Percentiles rank a stretch among this genome's conserved stretches.
phyloP scores from a whole-genome alignment of 192 early-diverging fungal species.

The Entophlyctis luteolus region DNA sequence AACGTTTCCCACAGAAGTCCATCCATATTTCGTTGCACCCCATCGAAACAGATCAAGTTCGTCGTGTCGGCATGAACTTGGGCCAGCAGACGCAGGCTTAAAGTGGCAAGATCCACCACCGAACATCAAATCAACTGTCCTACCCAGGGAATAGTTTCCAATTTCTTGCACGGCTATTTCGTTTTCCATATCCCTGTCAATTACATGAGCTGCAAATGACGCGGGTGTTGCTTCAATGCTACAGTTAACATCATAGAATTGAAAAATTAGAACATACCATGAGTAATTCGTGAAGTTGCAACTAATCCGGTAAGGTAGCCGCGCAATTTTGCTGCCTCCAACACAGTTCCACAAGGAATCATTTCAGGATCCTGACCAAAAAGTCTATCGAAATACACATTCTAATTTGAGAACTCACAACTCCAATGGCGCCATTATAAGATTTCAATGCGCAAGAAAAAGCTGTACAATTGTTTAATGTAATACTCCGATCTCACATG shows the following conservation, averaged over 20 bases:
- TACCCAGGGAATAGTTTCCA: conserved; percentile 81
- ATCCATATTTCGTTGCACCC: conserved; percentile 59
- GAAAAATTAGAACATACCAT: conserved; percentile 48
- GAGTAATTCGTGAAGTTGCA: conserved; percentile 90
- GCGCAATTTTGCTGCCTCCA: conserved; percentile 85
- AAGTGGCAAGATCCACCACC: conserved; percentile 92
- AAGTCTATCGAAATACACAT: neutral
- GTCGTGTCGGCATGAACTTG: conserved; percentile 72
- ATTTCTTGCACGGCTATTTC: conserved; percentile 88
- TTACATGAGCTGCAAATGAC: conserved; percentile 70
- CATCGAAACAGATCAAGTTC: conserved; percentile 44
- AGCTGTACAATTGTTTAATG: conserved; percentile 42
- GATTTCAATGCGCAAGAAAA: conserved; percentile 86
- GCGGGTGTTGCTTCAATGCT: conserved; percentile 44
- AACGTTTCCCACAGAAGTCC: conserved; percentile 54
- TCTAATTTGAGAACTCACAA: conserved; percentile 43
- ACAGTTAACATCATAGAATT: neutral
- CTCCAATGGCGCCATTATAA: conserved; percentile 91
- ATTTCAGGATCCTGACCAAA: conserved; percentile 46
- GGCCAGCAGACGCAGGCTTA: conserved; percentile 56
- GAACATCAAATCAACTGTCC: conserved; percentile 81
- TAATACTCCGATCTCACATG: neutral
- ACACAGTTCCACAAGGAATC: conserved; percentile 82
- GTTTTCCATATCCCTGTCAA: conserved; percentile 62
- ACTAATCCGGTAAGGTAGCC: conserved; percentile 88